phyloP scores from a whole-genome alignment of 2,329 filamentous ascomycete genomes.

The Monosporascus sp. region DNA sequence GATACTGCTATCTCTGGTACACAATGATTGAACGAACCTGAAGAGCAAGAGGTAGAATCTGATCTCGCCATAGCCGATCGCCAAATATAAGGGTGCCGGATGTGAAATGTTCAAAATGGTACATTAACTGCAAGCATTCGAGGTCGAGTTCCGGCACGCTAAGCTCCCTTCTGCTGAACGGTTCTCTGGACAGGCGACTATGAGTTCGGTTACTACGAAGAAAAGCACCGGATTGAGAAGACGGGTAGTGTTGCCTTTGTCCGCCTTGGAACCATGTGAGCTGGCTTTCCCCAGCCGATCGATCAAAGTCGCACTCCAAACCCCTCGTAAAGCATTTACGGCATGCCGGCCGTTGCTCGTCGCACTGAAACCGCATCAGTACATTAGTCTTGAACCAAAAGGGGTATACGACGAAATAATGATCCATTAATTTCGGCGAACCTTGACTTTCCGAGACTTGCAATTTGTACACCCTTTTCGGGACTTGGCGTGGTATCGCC shows the following conservation, averaged over 20 bases:
- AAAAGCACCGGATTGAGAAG: too few relatives aligned
- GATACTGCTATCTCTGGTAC: neutral
- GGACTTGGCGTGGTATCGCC: conserved; percentile 4
- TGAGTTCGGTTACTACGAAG: too few relatives aligned
- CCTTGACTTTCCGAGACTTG: conserved; percentile 5
- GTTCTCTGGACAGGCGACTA: neutral
- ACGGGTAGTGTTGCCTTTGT: too few relatives aligned
- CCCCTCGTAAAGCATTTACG: conserved; percentile 2
- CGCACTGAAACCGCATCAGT: conserved; percentile 1
- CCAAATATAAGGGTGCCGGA: conserved; percentile 4
- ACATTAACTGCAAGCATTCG: conserved; percentile 1
- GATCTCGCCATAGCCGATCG: neutral
- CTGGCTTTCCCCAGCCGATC: neutral
- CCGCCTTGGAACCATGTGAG: neutral
- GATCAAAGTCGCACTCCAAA: neutral
- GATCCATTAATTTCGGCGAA: neutral
- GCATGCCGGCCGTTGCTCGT: conserved; percentile 5
- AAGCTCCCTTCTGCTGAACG: neutral
- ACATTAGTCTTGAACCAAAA: neutral
- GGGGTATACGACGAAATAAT: neutral
- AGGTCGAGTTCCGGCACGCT: neutral
- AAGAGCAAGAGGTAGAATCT: conserved; percentile 2
- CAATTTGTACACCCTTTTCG: conserved; percentile 2
- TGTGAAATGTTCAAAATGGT: conserved; percentile 5
- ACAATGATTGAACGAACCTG: neutral